These are phyloP conservation scores for Coniochaeta pulveracea DNA, from an alignment of 2,329 filamentous ascomycete genomes.

Conservation along the genomic window DNA sequence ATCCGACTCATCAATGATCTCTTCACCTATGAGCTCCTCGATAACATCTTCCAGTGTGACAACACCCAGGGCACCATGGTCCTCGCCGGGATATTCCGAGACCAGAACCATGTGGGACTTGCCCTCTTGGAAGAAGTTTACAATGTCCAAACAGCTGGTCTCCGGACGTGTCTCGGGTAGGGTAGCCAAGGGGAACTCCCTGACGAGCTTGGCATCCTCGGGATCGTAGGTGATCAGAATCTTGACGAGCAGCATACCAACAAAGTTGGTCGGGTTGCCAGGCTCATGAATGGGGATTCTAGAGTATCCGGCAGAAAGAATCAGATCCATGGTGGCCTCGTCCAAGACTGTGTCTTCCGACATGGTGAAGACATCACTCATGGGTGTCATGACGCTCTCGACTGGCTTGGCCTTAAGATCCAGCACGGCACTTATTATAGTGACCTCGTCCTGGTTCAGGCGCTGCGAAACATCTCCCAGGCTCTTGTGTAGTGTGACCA, in stretches of 20 bases:
- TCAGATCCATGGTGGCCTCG: constrained; percentile 87
- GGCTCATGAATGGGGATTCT: constrained; percentile 88
- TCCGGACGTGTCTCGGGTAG: constrained; percentile 90
- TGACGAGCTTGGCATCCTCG: constrained; percentile 76
- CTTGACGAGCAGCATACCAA: constrained; percentile 97
- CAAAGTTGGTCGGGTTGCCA: constrained; percentile 75
- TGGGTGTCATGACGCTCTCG: constrained; percentile 94
- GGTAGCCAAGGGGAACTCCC: constrained; percentile 85
- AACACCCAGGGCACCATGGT: constrained; percentile 82
- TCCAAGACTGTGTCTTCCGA: constrained; percentile 90
- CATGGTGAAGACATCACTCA: constrained; percentile 95
- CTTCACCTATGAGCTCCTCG: constrained; percentile 97
- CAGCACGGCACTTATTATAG: constrained; percentile 93
- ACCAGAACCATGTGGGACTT: constrained; percentile 99
- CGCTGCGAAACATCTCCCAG: constrained; percentile 79
- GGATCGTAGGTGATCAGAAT: constrained; percentile 98
- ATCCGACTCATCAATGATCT: constrained; percentile 98
- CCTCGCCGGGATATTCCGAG: constrained; percentile 79
- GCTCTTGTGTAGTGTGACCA: constrained; percentile 90
- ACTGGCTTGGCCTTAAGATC: constrained; percentile 96
- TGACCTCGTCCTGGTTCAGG: constrained; percentile 94
- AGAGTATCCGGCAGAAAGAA: constrained; percentile 88
- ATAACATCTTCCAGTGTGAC: constrained; percentile 97
- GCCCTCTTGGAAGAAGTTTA: constrained; percentile 99
- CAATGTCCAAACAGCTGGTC: constrained; percentile 94